Percentiles rank a stretch among this genome's conserved stretches.
These are phyloP conservation scores for Trichoderma aggressivum DNA, from an alignment of 2,329 filamentous ascomycete genomes.

Conservation along the genomic window DNA sequence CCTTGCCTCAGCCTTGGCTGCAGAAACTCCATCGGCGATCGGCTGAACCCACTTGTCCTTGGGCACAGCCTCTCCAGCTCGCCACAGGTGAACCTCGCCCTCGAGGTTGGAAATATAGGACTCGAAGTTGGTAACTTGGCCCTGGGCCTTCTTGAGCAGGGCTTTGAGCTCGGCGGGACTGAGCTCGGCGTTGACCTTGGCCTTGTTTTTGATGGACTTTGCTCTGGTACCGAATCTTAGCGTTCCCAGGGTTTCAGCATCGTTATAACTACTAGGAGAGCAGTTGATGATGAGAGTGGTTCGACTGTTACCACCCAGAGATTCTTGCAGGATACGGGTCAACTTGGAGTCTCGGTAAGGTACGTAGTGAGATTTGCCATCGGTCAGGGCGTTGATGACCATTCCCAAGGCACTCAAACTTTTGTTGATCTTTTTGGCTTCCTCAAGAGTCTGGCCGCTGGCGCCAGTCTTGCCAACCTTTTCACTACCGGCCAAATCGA, in stretches of 20 bases:
- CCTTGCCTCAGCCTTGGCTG: constrained; percentile 42
- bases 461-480: constrained; percentile 98
- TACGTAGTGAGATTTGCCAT: constrained; percentile 93
- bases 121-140: constrained; percentile 84
- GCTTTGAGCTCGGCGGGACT: constrained; percentile 93
- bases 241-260: constrained; percentile 88
- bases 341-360: constrained; percentile 98
- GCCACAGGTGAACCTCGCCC: constrained; percentile 81
- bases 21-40: constrained; percentile 44
- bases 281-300: constrained; percentile 99
- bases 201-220: constrained; percentile 99
- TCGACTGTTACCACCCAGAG: constrained; percentile 91
- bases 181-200: constrained; percentile 98
- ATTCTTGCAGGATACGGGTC: constrained; percentile 95
- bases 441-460: constrained; percentile 93
- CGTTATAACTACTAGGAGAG: constrained; percentile 98
- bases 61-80: constrained; percentile 81
- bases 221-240: constrained; percentile 92
- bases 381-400: constrained; percentile 97
- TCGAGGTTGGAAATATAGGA: constrained; percentile 81
- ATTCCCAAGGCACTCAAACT: constrained; percentile 96
- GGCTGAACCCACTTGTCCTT: constrained; percentile 82
- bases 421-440: constrained; percentile 99
- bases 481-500: constrained; percentile 96
- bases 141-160: constrained; percentile 87